Evolutionary conservation across 345 rosid species (phyloP).

Genomic region (Salix purpurea): DNA sequence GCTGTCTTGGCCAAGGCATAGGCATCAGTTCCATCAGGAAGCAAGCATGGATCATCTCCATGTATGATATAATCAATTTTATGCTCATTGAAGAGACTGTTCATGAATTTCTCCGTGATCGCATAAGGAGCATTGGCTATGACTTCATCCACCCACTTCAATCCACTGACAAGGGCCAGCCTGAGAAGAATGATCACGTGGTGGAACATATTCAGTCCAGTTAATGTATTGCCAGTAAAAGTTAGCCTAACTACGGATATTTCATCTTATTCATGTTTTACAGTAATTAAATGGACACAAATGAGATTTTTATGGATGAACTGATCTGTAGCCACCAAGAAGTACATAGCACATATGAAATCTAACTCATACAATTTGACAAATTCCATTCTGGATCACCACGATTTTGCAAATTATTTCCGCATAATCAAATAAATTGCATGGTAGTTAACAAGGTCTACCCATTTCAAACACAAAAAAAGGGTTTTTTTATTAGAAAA

Average conservation of each 20-base stretch:
- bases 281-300: background rate
- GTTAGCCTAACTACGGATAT: background rate
- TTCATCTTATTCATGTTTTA: background rate
- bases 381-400: background rate
- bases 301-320: background rate
- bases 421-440: background rate
- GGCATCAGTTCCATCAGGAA: slow-evolving; percentile 96
- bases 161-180: slow-evolving; percentile 79
- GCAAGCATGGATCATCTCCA: slow-evolving; percentile 95
- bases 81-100: slow-evolving; percentile 68
- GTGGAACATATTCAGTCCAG: background rate
- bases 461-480: background rate
- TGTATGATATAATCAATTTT: slow-evolving; percentile 86
- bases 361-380: background rate
- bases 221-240: background rate
- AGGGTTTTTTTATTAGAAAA: background rate
- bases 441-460: background rate
- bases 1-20: slow-evolving; percentile 83
- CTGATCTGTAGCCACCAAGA: background rate
- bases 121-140: slow-evolving; percentile 86
- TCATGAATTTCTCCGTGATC: slow-evolving; percentile 84
- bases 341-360: background rate
- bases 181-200: slow-evolving; percentile 27
- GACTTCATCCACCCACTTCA: slow-evolving; percentile 97
- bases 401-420: background rate